A percentile compares a stretch with the other conserved stretches of the same genome.
phyloP scores from a whole-genome alignment of 495 filamentous ascomycete species.

The Aspergillus hancockii region DNA sequence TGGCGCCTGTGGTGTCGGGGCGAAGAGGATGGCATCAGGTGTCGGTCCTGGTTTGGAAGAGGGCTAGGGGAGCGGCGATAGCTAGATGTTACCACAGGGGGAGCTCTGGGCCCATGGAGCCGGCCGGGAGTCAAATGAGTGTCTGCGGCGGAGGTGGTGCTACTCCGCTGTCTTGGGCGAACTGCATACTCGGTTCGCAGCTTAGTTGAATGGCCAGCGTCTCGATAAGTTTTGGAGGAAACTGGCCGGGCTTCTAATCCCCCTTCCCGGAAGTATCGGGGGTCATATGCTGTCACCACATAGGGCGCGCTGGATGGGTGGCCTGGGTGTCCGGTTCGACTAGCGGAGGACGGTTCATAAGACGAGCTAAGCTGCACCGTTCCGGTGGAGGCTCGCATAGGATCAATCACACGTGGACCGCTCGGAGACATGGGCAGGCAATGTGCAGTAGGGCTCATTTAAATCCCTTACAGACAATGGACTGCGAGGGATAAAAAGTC shows the following conservation, averaged over 20 bases:
- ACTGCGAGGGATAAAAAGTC: constrained; percentile 1
- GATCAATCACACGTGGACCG: constrained; percentile 37
- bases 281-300: constrained; percentile 27
- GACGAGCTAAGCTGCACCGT: constrained; percentile 41
- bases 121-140: constrained; percentile 27
- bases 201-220: constrained; percentile 34
- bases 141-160: constrained; percentile 35
- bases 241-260: constrained; percentile 40
- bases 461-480: constrained; percentile 12
- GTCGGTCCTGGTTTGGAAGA: constrained; percentile 28
- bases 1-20: constrained; percentile 29
- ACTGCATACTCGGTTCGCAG: constrained; percentile 46
- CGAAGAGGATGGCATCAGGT: constrained; percentile 31
- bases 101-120: constrained; percentile 29
- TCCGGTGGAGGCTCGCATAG: constrained; percentile 51
- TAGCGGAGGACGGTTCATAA: constrained; percentile 32
- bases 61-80: constrained; percentile 35
- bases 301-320: constrained; percentile 40
- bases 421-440: constrained; percentile 39
- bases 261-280: constrained; percentile 27
- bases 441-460: constrained; percentile 26
- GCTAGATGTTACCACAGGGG: constrained; percentile 30
- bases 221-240: constrained; percentile 36
- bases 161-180: constrained; percentile 41
- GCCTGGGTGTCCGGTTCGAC: constrained; percentile 32